Base-by-base conservation (phyloP, 306 rosid species). In the Ammopiptanthus mongolicus region DNA sequence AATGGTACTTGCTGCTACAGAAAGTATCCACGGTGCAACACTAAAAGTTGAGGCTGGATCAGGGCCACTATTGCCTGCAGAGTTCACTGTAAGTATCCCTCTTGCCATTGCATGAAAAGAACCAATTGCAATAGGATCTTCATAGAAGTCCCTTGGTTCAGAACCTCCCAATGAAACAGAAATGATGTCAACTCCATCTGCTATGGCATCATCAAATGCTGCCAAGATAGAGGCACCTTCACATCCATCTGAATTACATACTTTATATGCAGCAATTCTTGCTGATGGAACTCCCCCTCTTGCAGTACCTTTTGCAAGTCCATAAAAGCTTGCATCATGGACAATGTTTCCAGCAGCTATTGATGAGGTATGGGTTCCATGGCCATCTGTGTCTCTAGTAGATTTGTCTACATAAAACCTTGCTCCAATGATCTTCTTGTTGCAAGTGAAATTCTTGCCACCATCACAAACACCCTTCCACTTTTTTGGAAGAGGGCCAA, bases 1-100 rank as follows among this genome's bases (percentile, higher is more conserved):
- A 17, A 80, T 87, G 46, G 48, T 79, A 15, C 89, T 85, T 23
- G 92, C 88, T 41, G 80, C 88, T 2, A 81, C 86, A 4, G 77
- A 6, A 10, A 88, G 34, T 5, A 85, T 2, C 89, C 88, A 88
- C 0, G 89, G 89, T n/a, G 87, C 86, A 12, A 80, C 23, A 41
- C 84, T n/a, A n/a, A n/a, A n/a, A n/a, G n/a, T n/a, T n/a, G n/a
- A n/a, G n/a, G n/a, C n/a, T n/a, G n/a, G n/a, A n/a, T n/a, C 0
- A 1, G 81, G 85, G 1, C 92, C 89, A 9, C 1, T 0, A 31
- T 88, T 88, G 3, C 89, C 89, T 0, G 86, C 88, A 8, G 83
- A 11, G 5, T 81, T 53, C n/a, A 64, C 55, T 17, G 86, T 81
- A 5, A 85, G 57, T 48, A 88, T 76, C 33, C 89, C 86, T 76